Base-by-base conservation (phyloP, 2,329 filamentous ascomycete species). In the Thermomyces lanuginosus region DNA sequence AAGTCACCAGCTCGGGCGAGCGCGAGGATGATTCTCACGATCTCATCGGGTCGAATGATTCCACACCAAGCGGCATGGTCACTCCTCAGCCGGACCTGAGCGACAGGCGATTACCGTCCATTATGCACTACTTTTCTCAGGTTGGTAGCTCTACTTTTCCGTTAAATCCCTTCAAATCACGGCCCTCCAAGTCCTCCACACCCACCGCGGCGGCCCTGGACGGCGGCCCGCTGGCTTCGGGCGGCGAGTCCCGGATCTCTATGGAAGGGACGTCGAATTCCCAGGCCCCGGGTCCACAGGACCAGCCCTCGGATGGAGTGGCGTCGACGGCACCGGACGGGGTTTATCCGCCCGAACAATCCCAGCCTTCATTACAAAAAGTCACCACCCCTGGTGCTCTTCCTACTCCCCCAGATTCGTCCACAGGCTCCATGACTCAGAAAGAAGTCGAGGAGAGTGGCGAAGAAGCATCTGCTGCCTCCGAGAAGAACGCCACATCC, bases 91-190 rank as follows among this genome's bases (percentile, higher is more conserved):
- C 89, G 41, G 86, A 95, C 58, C 76, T 78, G 37, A 76, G 79
- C 48, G 89, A 98, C 63, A 93, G 92, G 62, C 78, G 89, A 59
- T 66, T 92, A 51, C 89, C 89, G 42, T 81, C 83, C 53, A 92
- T 95, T 63, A 77, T 89, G 69, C 71, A 74, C 56, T 93, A 89
- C 67, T 92, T 95, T 69, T 78, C 77, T 64, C 89, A 98, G 86
- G 89, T 98, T 92, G 76, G 89, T 93, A 69, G 70, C 66, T 72
- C 70, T 67, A 72, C 70, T 66, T 71, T 74, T 73, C 67, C 69
- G 66, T 51, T 56, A 57, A 62, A 37, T 48, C 39, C 51, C 39
- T 45, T 49, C 34, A 51, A 47, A 40, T 42, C 49, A 41, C 48
- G 49, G 43, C 46, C 51, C 36, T 52, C 46, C 42, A 43, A 45